Conservation (phyloP, 2,329 filamentous ascomycete species). For the Aspergillus caelatus region DNA sequence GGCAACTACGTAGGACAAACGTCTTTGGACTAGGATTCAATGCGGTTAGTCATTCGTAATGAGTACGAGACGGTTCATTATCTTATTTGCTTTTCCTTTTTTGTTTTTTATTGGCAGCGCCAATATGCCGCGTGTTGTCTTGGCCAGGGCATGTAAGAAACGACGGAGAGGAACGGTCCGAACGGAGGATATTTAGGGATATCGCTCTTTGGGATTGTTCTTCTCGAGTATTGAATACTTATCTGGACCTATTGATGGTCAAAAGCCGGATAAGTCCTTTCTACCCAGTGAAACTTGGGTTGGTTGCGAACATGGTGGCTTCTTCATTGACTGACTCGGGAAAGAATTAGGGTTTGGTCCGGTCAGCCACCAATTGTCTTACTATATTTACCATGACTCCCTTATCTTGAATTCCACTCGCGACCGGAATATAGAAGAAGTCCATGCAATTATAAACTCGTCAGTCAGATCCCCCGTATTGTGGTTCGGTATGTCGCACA, state of each 20-base stretch:
- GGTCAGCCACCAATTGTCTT: background rate
- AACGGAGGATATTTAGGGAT: background rate
- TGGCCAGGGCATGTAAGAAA: background rate
- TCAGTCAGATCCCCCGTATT: background rate
- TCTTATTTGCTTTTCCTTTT: background rate
- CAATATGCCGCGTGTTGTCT: background rate
- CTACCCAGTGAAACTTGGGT: background rate
- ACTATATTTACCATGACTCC: no score
- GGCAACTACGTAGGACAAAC: background rate
- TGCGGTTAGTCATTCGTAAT: background rate
- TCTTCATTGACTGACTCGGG: background rate
- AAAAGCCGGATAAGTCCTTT: background rate
- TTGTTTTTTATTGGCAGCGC: background rate
- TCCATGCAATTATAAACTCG: background rate
- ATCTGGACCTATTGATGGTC: background rate
- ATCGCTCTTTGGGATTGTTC: background rate
- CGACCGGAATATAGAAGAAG: background rate
- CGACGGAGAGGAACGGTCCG: background rate
- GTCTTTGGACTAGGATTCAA: background rate
- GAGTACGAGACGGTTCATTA: background rate
- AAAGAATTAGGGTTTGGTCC: background rate
- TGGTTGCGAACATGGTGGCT: background rate
- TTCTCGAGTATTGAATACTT: background rate
- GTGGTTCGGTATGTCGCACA: background rate
- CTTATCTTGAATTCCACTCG: background rate